Evolutionary conservation across 192 early-diverging fungal genomes (phyloP).

Genomic region (Umbelopsis vinacea): DNA sequence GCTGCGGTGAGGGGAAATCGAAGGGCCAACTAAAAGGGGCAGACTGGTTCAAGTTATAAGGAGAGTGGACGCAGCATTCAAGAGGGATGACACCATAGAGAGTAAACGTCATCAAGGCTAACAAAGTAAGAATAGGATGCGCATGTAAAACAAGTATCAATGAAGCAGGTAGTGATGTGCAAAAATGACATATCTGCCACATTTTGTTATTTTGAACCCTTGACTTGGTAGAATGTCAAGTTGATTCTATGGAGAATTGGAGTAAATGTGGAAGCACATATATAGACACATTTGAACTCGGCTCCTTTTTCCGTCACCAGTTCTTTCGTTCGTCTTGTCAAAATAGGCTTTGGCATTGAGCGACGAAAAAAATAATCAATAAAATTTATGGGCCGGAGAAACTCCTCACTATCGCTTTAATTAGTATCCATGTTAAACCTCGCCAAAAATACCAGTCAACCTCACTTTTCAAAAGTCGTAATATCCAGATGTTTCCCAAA

Average conservation of each 20-base stretch:
- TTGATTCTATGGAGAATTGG: neutral
- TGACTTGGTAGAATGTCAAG: neutral
- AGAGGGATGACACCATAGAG: neutral
- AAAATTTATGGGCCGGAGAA: too few species aligned
- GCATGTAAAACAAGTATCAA: too few species aligned
- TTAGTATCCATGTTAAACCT: too few species aligned
- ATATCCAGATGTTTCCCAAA: too few species aligned
- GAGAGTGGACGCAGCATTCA: neutral
- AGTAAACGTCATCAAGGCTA: neutral
- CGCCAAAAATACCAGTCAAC: too few species aligned
- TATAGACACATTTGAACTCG: conserved; percentile 1
- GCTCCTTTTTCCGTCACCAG: neutral
- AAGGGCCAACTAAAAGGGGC: neutral
- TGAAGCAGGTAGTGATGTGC: too few species aligned
- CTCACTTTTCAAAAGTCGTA: too few species aligned
- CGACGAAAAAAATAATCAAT: too few species aligned
- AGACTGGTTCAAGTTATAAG: neutral
- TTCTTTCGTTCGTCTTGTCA: neutral
- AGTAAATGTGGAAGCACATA: neutral
- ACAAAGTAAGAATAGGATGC: too few species aligned
- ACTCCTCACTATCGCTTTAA: too few species aligned
- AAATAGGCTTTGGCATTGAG: neutral
- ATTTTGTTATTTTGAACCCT: too few species aligned
- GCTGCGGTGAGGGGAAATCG: conserved; percentile 1
- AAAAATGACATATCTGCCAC: too few species aligned